Conservation (phyloP, 2,329 filamentous ascomycete species). For the Fusarium praegraminearum region DNA sequence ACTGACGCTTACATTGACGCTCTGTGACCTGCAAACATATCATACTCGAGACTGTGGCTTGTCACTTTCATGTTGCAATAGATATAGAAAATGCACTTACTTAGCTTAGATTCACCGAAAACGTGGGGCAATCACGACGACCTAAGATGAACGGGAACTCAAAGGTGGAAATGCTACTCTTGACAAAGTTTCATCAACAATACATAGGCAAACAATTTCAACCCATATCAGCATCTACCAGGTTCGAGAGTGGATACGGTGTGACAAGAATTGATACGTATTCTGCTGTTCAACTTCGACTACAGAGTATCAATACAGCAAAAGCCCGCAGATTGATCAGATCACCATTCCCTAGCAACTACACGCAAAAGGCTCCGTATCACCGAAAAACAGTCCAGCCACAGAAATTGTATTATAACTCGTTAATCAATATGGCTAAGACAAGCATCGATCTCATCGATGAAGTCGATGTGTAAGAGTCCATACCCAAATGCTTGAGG, state of each 20-base stretch:
- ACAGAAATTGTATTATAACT: not conserved
- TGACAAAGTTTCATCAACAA: not conserved
- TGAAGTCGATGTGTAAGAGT: conserved; percentile 44
- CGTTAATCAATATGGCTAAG: conserved; percentile 40
- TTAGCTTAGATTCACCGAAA: conserved; percentile 4
- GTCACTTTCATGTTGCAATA: not conserved
- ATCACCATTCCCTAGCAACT: not conserved
- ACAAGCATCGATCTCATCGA: conserved; percentile 46
- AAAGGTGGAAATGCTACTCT: not conserved
- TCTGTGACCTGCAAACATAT: not conserved
- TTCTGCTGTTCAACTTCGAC: not conserved
- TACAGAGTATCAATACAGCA: not conserved
- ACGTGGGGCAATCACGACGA: conserved; percentile 10
- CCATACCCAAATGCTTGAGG: not conserved
- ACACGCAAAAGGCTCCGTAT: not conserved
- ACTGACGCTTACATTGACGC: not conserved
- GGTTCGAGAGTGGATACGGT: not conserved
- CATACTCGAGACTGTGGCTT: not conserved
- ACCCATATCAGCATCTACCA: not conserved
- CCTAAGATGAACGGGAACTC: not conserved
- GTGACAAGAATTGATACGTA: not conserved
- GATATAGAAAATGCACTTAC: not conserved
- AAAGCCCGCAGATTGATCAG: not conserved
- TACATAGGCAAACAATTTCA: not conserved
- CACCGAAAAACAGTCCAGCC: not conserved